Conservation (phyloP, 2,329 filamentous ascomycete genomes). For the Metarhizium guizhouense region DNA sequence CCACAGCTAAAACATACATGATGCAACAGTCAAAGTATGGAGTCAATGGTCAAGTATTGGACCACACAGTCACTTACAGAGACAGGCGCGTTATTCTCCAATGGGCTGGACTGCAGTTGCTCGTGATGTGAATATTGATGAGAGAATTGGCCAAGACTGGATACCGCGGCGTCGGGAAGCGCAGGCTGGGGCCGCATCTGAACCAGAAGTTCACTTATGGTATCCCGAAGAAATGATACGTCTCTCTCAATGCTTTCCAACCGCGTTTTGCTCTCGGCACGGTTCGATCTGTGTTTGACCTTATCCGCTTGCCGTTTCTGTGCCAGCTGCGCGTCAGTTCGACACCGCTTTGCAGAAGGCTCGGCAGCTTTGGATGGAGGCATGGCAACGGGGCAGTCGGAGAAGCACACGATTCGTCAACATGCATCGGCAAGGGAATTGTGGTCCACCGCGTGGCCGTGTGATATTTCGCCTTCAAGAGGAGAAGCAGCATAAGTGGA, state of each 20-base stretch:
- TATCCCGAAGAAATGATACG: slow-evolving; percentile 13
- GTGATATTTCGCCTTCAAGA: not conserved
- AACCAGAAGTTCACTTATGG: slow-evolving; percentile 11
- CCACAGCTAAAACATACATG: not conserved
- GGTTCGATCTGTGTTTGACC: slow-evolving; percentile 17
- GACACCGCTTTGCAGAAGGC: slow-evolving; percentile 5
- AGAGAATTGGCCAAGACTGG: not conserved
- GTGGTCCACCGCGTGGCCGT: not conserved
- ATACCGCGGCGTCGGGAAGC: slow-evolving; percentile 1
- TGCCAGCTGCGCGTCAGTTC: slow-evolving; percentile 17
- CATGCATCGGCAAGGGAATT: not conserved
- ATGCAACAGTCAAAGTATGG: not conserved
- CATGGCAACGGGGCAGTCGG: not conserved
- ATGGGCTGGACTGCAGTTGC: not conserved
- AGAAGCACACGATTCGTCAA: not conserved
- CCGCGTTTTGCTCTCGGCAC: slow-evolving; percentile 15
- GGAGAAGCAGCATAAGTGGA: no score
- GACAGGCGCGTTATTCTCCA: not conserved
- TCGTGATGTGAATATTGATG: not conserved
- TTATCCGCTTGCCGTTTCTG: slow-evolving; percentile 17
- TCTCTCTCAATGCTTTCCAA: slow-evolving; percentile 18
- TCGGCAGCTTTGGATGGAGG: not conserved
- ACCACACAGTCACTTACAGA: not conserved
- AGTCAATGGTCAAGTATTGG: not conserved
- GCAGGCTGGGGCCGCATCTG: slow-evolving; percentile 8